Base-by-base conservation (phyloP, 768 basidiomycete genomes). In the Crepidotus variabilis region DNA sequence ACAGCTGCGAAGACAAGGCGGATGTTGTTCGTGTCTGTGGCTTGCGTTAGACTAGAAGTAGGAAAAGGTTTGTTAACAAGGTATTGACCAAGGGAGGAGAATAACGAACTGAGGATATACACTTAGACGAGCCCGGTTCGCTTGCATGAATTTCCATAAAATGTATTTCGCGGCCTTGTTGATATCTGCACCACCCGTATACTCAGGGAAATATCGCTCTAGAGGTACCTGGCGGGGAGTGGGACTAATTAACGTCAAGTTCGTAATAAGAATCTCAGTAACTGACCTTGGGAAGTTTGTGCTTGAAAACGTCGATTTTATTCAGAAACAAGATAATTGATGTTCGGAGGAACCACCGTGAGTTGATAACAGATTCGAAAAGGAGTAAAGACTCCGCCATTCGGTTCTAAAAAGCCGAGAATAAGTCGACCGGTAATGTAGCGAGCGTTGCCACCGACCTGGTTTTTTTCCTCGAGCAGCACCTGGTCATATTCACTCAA, bases 161-260 rank as follows among this genome's bases (percentile, higher is more conserved):
- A 98, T 94, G 61, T 92, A 96, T 63, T 94, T 94, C 0, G 94
- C 92, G 1, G 92, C 93, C 70, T 95, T 95, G 75, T 93, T 94
- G 69, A 95, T 90, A 64, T 95, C 91, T 2, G 86, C 71, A 3
- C 92, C 92, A 32, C 92, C 92, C 0, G 90, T 89, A 69, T 95
- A 95, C 65, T 94, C 93, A 3, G 91, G 85, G 69, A 94, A 94
- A 68, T 88, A 88, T 45, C 76, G 74, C 58, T 89, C 87, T n/a
- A 92, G 70, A 2, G 88, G 88, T 0, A 88, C 82, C 86, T 87
- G 23, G 21, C 24, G 21, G 18, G n/a, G 34, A 28, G 21, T 24
- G 21, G 18, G n/a, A 39, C 18, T 21, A 24, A 20, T 16, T 34
- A 16, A 49, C 34, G 51, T 39, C 50, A 48, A 21, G 1, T 14